Evolutionary conservation across 208 protist species (phyloP), one percentile per base, ranked within the genome.

Genomic region (Crithidia fasciculata): DNA sequence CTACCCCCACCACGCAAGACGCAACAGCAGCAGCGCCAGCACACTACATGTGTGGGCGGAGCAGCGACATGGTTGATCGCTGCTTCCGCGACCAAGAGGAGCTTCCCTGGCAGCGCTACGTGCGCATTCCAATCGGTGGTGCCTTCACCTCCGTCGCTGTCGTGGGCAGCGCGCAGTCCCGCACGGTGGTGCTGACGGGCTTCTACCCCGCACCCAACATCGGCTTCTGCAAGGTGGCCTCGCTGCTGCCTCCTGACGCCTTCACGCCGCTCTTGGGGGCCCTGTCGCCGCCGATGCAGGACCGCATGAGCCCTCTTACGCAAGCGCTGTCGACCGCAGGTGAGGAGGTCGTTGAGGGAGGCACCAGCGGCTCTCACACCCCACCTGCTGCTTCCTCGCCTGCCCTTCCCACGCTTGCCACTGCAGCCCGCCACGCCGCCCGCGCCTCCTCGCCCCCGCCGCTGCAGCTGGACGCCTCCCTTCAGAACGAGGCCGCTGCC

Each of bases 141-240:
- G 76, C 83, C 55, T 82, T 85, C 52, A 81, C 74, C 37, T 88
- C 83, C n/a, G 83, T 74, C 16, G 74, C 72, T 15, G 62, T 80
- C 28, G 36, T 87, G 12, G 83, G 80, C 40, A 36, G 52, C 15
- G 53, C 57, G 57, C 50, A 71, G n/a, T 75, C 75, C 12, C 80
- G 72, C 60, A 83, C 80, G 2, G 63, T 85, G 54, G 76, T 88
- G 39, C 72, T 88, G 4, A 83, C 70, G 15, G 70, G 73, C 56
- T 88, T 78, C 60, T 88, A 85, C 74, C 83, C 83, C 10, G 72
- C 76, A 10, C 68, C 83, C 2, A 76, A 81, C 59, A 88, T 88
- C 47, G 83, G 80, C 8, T 80, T 72, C 52, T 88, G 83, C 61
- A 82, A 88, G 47, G 79, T 88, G 28, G 56, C 61, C 16, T 39